Evolutionary conservation across 1,284 basidiomycete species (phyloP).

Genomic region (Pseudozyma thailandica): DNA sequence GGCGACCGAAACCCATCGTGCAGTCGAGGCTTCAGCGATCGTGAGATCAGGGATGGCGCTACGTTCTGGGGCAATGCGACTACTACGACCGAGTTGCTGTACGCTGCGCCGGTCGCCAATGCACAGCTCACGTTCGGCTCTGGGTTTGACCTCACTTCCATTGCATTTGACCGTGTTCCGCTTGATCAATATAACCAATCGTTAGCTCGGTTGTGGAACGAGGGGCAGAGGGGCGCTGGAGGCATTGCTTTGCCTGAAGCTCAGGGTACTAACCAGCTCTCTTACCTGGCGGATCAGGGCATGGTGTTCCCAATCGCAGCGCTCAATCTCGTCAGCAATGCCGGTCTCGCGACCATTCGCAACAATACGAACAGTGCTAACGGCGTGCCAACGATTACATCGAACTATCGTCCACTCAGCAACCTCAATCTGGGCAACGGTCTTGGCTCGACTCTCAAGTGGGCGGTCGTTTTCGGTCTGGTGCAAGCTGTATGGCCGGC

Average conservation of each 20-base stretch:
- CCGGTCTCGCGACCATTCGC: slow-evolving; percentile 23
- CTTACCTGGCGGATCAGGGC: slow-evolving; percentile 27
- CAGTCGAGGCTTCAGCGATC: slow-evolving; percentile 57
- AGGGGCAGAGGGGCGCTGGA: slow-evolving; percentile 10
- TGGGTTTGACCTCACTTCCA: slow-evolving; percentile 21
- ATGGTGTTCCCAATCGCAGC: slow-evolving; percentile 19
- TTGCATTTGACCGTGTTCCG: slow-evolving; percentile 22
- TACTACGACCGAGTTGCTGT: slow-evolving; percentile 17
- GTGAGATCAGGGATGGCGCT: slow-evolving; percentile 60
- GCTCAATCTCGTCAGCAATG: slow-evolving; percentile 41
- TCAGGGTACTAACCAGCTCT: slow-evolving; percentile 15
- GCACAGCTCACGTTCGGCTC: slow-evolving; percentile 21
- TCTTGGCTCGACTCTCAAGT: slow-evolving; percentile 34
- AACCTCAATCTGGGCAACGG: slow-evolving; percentile 33
- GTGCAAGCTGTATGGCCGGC: slow-evolving; percentile 78
- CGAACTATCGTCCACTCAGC: slow-evolving; percentile 24
- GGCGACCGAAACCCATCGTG: slow-evolving; percentile 72
- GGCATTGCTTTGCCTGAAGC: slow-evolving; percentile 20
- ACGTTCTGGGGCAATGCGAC: slow-evolving; percentile 26
- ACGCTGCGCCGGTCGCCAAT: slow-evolving; percentile 26
- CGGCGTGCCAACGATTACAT: slow-evolving; percentile 27
- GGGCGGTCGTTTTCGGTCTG: slow-evolving; percentile 40
- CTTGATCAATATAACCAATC: slow-evolving; percentile 21
- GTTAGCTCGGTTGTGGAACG: slow-evolving; percentile 10
- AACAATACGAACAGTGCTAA: slow-evolving; percentile 3